phyloP scores from a whole-genome alignment of 148 eudicot genomes.

The Mesembryanthemum crystallinum region DNA sequence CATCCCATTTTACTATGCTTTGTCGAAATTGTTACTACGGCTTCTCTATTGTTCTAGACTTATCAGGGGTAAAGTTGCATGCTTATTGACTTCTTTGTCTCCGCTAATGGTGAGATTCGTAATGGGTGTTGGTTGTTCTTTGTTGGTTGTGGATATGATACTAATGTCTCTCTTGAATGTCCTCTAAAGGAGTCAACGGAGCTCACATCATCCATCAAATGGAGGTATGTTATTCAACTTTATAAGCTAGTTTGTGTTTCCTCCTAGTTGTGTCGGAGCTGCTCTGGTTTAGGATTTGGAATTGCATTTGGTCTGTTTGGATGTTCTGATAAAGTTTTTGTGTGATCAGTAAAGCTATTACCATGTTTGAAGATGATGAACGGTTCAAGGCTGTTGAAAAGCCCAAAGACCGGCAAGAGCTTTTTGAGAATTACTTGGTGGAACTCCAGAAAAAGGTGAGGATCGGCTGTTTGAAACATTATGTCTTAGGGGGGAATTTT shows the following conservation, averaged over 20 bases:
- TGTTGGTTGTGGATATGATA: background rate
- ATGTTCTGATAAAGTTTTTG: conserved; percentile 22
- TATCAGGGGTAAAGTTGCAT: background rate
- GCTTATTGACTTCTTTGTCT: too few species aligned
- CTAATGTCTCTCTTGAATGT: background rate
- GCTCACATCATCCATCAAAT: conserved; percentile 77
- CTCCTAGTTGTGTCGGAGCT: conserved; percentile 6
- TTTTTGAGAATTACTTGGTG: conserved; percentile 74
- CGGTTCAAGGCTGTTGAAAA: conserved; percentile 91
- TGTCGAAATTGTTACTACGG: background rate
- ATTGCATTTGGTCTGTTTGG: background rate
- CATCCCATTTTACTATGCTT: too few species aligned
- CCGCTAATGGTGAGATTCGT: too few species aligned
- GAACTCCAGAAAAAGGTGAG: conserved; percentile 89
- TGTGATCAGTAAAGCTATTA: conserved; percentile 73
- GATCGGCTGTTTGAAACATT: background rate
- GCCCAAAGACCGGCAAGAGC: conserved; percentile 84
- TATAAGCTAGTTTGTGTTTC: background rate
- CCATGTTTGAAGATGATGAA: conserved; percentile 87
- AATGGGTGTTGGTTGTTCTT: background rate
- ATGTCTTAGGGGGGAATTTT: background rate
- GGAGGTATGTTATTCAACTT: conserved; percentile 59
- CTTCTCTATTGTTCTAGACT: background rate
- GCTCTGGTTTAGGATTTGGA: background rate
- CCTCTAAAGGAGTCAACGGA: conserved; percentile 69